Evolutionary conservation across 2,329 filamentous ascomycete genomes (phyloP).

Genomic region (Escovopsis sp.): DNA sequence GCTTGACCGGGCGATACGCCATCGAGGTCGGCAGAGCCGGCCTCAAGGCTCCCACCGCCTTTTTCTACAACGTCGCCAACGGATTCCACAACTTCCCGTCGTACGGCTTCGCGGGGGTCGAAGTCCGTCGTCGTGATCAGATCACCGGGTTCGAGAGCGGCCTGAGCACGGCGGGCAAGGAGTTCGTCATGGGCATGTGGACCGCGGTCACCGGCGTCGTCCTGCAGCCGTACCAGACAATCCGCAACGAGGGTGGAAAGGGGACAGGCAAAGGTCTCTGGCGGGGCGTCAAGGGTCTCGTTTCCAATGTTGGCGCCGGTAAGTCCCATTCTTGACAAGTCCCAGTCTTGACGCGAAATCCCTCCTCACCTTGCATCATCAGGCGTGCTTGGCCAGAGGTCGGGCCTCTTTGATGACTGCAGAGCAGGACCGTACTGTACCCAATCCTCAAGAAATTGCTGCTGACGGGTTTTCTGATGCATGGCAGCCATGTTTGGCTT

Average conservation of each 20-base stretch:
- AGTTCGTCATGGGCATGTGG: conserved; percentile 49
- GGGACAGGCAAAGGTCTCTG: conserved; percentile 47
- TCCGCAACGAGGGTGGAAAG: conserved; percentile 43
- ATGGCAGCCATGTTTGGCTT: conserved; percentile 29
- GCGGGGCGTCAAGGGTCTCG: conserved; percentile 28
- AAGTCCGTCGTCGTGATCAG: conserved; percentile 47
- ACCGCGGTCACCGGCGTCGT: conserved; percentile 55
- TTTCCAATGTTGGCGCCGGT: conserved; percentile 27
- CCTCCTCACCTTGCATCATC: not conserved
- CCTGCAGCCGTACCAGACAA: conserved; percentile 47
- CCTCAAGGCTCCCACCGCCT: conserved; percentile 51
- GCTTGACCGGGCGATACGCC: conserved; percentile 37
- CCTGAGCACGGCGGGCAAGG: conserved; percentile 49
- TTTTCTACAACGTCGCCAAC: conserved; percentile 52
- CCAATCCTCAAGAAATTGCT: not conserved
- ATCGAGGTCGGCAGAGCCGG: conserved; percentile 45
- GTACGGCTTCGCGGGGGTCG: conserved; percentile 43
- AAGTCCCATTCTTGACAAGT: conserved; percentile 1
- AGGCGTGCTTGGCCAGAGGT: not conserved
- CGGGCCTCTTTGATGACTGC: not conserved
- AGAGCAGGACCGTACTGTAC: not conserved
- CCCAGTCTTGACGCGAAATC: not conserved
- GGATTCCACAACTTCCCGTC: conserved; percentile 62
- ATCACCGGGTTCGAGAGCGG: conserved; percentile 49
- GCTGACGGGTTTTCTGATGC: conserved; percentile 2